phyloP scores from a whole-genome alignment of 768 basidiomycete species.

The Boletus pseudo-olivaceus region DNA sequence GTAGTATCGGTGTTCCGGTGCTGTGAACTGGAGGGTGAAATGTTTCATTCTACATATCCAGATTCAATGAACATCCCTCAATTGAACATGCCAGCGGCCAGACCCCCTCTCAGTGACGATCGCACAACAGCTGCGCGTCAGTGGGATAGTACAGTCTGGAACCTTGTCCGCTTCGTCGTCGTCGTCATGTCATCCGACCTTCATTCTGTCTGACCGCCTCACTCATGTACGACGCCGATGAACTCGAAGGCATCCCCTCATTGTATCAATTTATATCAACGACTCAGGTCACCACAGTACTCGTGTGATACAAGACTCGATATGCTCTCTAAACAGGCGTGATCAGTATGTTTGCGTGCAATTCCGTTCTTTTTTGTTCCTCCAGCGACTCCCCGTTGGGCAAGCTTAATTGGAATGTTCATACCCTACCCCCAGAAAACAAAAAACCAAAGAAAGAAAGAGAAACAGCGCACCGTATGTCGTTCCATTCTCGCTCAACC shows the following conservation, averaged over 20 bases:
- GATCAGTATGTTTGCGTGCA: slow-evolving; percentile 54
- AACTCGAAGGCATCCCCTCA: too few species aligned
- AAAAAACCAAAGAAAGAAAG: background rate
- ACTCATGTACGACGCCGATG: background rate
- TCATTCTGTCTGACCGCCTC: background rate
- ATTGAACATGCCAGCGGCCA: too few species aligned
- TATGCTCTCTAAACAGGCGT: background rate
- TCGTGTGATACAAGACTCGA: too few species aligned
- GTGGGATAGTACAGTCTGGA: slow-evolving; percentile 43
- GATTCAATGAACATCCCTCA: too few species aligned
- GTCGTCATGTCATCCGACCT: slow-evolving; percentile 28
- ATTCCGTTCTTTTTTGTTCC: too few species aligned
- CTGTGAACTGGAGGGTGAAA: background rate
- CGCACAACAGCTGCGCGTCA: slow-evolving; percentile 30
- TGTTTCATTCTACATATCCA: background rate
- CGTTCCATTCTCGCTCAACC: slow-evolving; percentile 39
- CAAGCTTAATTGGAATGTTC: background rate
- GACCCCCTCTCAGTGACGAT: too few species aligned
- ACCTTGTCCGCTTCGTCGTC: slow-evolving; percentile 52
- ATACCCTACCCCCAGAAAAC: background rate
- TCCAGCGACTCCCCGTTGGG: background rate
- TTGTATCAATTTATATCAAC: too few species aligned
- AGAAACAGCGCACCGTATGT: slow-evolving; percentile 61
- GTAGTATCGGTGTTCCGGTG: background rate
- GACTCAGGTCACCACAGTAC: too few species aligned